Evolutionary conservation across 2,329 filamentous ascomycete species (phyloP), one percentile per base, ranked within the genome.

Genomic region (Colletotrichum musae): DNA sequence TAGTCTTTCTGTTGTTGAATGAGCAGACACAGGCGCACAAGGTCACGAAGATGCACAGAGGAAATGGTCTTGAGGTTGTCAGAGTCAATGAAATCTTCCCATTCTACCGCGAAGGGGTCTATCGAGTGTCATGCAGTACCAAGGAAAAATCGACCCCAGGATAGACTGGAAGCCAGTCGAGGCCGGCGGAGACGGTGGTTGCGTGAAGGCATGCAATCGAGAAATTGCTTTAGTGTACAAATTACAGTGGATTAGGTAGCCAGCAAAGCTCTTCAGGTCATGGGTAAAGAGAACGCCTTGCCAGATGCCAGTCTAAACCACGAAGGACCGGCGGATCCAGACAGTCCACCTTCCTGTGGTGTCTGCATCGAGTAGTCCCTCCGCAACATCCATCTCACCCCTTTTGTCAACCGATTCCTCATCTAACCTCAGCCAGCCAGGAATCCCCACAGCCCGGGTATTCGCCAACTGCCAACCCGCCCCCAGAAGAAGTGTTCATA

Each of bases 191-290:
- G 73, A 80, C 72, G 74, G 75, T 10, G 73, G 76, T 79, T 76
- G 79, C 77, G 79, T 76, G 77, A 77, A 75, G 73, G 74, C 77
- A 75, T 80, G 80, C 77, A 80, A 77, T 80, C 78, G 79, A 78
- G 83, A 85, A 87, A 86, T 87, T 86, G 86, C 85, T 81, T 85
- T 84, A 82, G 82, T 85, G 81, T 87, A 87, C 88, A 88, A 86
- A 88, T 88, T 89, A 89, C 87, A 89, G 84, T 86, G 86, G 85
- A 81, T 80, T 83, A 83, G 81, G 82, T 81, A 80, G 80, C 80
- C 80, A 78, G 81, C 77, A 77, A 77, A 73, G 80, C 82, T 70
- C 67, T 68, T 70, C 82, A 75, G 81, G 80, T 81, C 81, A 79
- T 70, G 76, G 76, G 74, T 62, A 80, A 77, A 77, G 68, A 82